Evolutionary conservation across 345 rosid genomes (phyloP).

Genomic region (Chamaenerion angustifolium): DNA sequence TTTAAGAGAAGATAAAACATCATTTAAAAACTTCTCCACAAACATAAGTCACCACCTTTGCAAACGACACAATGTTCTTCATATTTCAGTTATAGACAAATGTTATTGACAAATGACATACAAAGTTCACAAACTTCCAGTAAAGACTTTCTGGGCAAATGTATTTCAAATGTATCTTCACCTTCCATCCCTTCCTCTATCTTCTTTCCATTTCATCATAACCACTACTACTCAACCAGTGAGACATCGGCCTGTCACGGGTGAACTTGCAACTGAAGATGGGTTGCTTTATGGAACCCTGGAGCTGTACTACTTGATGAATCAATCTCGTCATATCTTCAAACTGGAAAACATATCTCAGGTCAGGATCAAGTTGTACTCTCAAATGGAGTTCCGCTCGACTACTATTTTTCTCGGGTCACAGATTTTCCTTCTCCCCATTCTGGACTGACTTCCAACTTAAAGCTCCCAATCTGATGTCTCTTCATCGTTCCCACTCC

Average conservation of each 20-base stretch:
- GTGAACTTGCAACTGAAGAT: conserved; percentile 92
- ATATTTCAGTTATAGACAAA: no score
- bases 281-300: conserved; percentile 80
- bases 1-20: no score
- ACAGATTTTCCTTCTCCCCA: conserved; percentile 73
- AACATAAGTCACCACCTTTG: no score
- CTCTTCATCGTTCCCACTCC: conserved; percentile 55
- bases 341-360: conserved; percentile 83
- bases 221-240: no score
- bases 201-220: conserved; percentile 49
- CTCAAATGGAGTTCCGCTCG: conserved; percentile 82
- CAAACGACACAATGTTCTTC: no score
- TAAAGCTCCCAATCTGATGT: conserved; percentile 75
- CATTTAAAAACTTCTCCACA: no score
- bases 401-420: conserved; percentile 65
- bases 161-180: conserved; percentile 98
- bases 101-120: no score
- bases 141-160: no score
- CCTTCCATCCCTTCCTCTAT: conserved; percentile 96
- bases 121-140: no score
- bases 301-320: conserved; percentile 93
- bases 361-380: conserved; percentile 89
- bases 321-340: conserved; percentile 71
- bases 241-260: conserved; percentile 43
- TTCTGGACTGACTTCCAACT: conserved; percentile 73